A percentile compares a stretch with the other conserved stretches of the same genome.
These are phyloP conservation scores for Cercophora newfieldiana DNA, from an alignment of 495 filamentous ascomycete genomes.

Conservation along the genomic window DNA sequence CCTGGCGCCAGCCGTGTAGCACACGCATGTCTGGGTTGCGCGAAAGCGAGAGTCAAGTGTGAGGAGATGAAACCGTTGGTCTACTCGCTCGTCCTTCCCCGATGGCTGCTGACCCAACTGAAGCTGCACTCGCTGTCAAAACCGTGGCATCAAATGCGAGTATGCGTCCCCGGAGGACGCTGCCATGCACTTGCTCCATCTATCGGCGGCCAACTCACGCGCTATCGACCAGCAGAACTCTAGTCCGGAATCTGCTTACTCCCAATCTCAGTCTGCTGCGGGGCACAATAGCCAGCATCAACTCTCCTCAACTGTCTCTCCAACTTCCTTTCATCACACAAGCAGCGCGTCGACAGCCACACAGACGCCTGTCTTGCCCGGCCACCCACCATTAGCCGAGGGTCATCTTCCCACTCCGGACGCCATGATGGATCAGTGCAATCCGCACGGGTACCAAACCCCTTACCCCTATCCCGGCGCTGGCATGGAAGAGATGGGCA, in stretches of 20 bases:
- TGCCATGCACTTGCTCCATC: conserved; percentile 37
- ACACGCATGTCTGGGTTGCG: conserved; percentile 55
- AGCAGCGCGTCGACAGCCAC: not conserved
- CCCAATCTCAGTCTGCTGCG: not conserved
- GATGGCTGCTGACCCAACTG: conserved; percentile 17
- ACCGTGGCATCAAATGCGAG: conserved; percentile 48
- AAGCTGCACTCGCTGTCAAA: conserved; percentile 50
- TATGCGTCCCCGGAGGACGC: conserved; percentile 43
- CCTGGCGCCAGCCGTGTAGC: conserved; percentile 53
- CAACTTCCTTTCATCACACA: conserved; percentile 1
- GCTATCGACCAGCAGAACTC: conserved; percentile 13
- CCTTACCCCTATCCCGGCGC: conserved; percentile 25
- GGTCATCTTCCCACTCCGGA: conserved; percentile 33
- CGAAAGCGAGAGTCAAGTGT: conserved; percentile 55
- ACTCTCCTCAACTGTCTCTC: not conserved
- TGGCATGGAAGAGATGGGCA: conserved; percentile 22
- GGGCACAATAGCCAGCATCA: not conserved
- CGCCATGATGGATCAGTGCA: conserved; percentile 27
- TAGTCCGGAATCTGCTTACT: conserved; percentile 16
- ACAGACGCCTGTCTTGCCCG: not conserved
- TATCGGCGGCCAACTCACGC: conserved; percentile 32
- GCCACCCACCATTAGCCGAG: conserved; percentile 20
- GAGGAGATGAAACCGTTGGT: conserved; percentile 47
- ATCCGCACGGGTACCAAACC: conserved; percentile 18
- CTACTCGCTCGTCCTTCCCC: not conserved